These are phyloP conservation scores for Arthrinium phaeospermum DNA, from an alignment of 2,329 filamentous ascomycete species.

Conservation along the genomic window DNA sequence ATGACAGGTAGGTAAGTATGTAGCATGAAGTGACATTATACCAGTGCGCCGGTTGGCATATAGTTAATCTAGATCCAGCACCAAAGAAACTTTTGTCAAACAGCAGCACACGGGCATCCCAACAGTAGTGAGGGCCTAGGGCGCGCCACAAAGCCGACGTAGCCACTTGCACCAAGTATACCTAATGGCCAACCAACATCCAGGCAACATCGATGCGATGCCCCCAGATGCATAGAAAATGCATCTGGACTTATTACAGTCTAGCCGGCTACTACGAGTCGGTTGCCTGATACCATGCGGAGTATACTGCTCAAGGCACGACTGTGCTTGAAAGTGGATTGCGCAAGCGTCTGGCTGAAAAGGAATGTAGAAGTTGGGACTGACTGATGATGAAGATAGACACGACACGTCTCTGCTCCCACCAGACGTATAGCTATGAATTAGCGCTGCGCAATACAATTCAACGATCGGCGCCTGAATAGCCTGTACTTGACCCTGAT, in stretches of 20 bases:
- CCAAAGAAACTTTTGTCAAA: conserved; percentile 16
- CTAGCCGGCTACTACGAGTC: not conserved
- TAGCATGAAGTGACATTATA: not conserved
- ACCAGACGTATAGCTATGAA: not conserved
- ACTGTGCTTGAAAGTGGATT: not conserved
- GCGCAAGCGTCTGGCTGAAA: not conserved
- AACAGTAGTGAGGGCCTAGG: not conserved
- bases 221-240: not conserved
- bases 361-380: not conserved
- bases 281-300: not conserved
- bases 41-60: conserved; percentile 7
- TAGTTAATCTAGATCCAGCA: conserved; percentile 5
- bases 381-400: not conserved
- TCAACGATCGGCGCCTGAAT: not conserved
- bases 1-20: not conserved
- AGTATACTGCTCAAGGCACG: not conserved
- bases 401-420: not conserved
- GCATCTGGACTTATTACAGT: not conserved
- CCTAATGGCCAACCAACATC: not conserved
- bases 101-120: conserved; percentile 5
- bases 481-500: not conserved
- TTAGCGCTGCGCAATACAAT: not conserved
- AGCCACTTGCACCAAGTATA: conserved; percentile 4
- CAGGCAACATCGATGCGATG: not conserved
- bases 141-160: not conserved